Evolutionary conservation across 169 alveolate species (phyloP).

Genomic region (Babesia ovata): DNA sequence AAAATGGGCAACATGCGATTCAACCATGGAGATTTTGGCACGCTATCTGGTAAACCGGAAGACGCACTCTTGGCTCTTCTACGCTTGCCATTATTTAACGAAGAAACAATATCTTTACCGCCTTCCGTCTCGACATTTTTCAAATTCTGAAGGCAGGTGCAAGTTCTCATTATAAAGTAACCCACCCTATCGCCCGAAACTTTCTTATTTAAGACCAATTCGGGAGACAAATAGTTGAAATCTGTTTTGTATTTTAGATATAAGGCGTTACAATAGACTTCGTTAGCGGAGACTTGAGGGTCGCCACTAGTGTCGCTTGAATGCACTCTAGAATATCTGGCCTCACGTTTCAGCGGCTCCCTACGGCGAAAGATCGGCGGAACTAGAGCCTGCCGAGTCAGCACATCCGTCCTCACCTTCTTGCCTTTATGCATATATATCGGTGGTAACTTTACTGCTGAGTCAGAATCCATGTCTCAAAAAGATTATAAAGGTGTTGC

Average conservation of each 20-base stretch:
- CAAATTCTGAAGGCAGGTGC: background rate
- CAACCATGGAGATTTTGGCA: constrained; percentile 36
- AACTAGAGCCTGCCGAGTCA: constrained; percentile 59
- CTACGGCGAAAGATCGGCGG: constrained; percentile 60
- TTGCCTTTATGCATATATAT: constrained; percentile 40
- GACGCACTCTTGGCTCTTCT: background rate
- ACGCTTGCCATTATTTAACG: background rate
- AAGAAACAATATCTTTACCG: background rate
- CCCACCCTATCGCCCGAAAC: background rate
- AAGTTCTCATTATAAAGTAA: background rate
- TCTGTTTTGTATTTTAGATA: constrained; percentile 40
- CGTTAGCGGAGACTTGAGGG: constrained; percentile 18
- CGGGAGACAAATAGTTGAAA: constrained; percentile 54
- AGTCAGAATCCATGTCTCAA: constrained; percentile 46
- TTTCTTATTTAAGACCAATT: constrained; percentile 26
- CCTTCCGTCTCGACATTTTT: background rate
- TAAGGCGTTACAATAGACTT: constrained; percentile 7
- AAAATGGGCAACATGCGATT: constrained; percentile 20
- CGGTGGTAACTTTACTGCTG: constrained; percentile 23
- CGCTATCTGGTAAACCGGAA: background rate
- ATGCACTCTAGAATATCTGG: constrained; percentile 26
- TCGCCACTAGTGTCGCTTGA: constrained; percentile 4
- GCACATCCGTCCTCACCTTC: constrained; percentile 44
- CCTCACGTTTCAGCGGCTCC: constrained; percentile 26
- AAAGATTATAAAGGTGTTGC: background rate